Evolutionary conservation across 2,329 filamentous ascomycete genomes (phyloP), one percentile per base, ranked within the genome.

Genomic region (Aureobasidium sp.): DNA sequence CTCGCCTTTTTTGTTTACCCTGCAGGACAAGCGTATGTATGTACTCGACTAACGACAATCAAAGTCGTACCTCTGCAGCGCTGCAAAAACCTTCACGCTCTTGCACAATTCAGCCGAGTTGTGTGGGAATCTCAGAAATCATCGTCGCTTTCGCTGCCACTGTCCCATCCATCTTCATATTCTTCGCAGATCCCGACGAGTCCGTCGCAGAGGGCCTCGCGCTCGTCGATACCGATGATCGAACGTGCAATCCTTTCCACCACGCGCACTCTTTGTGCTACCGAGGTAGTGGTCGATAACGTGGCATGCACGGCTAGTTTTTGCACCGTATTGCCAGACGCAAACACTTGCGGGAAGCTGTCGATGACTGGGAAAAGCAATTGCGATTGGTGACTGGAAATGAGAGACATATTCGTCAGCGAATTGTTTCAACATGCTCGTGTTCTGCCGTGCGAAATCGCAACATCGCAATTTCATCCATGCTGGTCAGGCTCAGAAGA

Each of bases 131-230:
- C n/a, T 24, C 22, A 48, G 37, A 21, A 17, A 25, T 64, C 62
- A 55, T 67, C 73, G 42, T 88, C 84, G 55, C 88, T 83, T 17
- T 81, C 84, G 7, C 82, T 77, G 60, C 88, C 86, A 55, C 81
- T 85, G 21, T 82, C 83, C 87, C 88, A 95, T 1, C 89, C 89
- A 57, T 93, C 88, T 60, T 88, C 83, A 66, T 96, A 97, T 56
- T 87, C 87, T 63, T 95, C 90, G 1, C 86, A 85, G 62, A 97
- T 83, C 56, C 87, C 85, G 21, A 86, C 83, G 34, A 98, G 74
- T 11, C 86, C 83, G 64, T 95, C 93, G 40, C 82, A 80, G n/a
- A 97, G 74, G 2, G 76, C 75, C 69, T 98, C 93, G 37, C 91
- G 79, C 63, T 97, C 90, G 56, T 94, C 88, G 3, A 91, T 62